phyloP scores from a whole-genome alignment of 768 basidiomycete species.

The Trametes cinnabarina region DNA sequence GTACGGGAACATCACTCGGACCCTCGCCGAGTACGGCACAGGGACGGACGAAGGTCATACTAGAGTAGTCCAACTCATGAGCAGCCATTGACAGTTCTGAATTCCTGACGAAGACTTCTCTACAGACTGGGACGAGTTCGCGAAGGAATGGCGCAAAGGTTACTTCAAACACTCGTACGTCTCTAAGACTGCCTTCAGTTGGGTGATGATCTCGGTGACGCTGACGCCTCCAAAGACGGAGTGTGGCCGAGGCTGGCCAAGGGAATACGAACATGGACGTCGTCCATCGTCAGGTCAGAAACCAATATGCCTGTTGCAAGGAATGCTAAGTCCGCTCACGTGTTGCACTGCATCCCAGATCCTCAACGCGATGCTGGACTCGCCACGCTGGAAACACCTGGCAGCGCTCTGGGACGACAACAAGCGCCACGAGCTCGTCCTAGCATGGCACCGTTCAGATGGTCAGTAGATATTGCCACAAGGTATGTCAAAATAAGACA shows the following conservation, averaged over 20 bases:
- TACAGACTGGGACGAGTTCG: constrained; percentile 47
- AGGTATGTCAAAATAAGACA: not conserved
- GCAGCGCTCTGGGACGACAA: constrained; percentile 42
- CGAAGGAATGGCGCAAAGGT: constrained; percentile 53
- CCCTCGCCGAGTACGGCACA: constrained; percentile 4
- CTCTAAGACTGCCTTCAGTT: not conserved
- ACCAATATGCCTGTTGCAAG: no score
- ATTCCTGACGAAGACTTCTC: no score
- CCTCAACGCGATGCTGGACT: constrained; percentile 50
- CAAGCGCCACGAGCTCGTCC: constrained; percentile 43
- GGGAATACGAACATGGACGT: constrained; percentile 52
- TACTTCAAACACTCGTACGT: constrained; percentile 48
- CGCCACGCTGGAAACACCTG: constrained; percentile 48
- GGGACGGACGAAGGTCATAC: not conserved
- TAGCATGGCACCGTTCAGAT: constrained; percentile 59
- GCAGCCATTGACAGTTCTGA: no score
- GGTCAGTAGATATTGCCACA: constrained; percentile 17
- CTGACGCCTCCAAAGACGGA: constrained; percentile 11
- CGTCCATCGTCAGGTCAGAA: constrained; percentile 50
- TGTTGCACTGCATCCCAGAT: constrained; percentile 37
- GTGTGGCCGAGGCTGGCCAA: constrained; percentile 42
- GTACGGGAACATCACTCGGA: constrained; percentile 22
- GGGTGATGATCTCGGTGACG: constrained; percentile 30
- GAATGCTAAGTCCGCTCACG: no score
- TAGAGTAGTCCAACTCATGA: no score